Conservation (phyloP, 2,329 filamentous ascomycete genomes). For the Apiospora marii region DNA sequence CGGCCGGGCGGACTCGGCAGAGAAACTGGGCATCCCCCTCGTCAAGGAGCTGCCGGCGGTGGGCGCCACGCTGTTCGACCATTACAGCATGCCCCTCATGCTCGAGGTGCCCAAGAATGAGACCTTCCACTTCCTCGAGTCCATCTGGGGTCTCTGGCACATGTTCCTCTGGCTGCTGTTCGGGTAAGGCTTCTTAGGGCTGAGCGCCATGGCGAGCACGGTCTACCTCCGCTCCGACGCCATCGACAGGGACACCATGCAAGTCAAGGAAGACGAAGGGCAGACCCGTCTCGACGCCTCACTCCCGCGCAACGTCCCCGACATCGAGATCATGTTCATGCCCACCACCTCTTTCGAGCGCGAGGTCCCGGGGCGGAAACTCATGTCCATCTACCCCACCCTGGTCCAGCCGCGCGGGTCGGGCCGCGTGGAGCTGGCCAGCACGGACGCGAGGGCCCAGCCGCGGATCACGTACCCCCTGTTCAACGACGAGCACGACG, state of each 20-base stretch:
- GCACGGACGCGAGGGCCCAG: constrained; percentile 24
- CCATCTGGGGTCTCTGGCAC: constrained; percentile 37
- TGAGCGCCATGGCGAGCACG: background rate
- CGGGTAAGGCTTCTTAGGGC: constrained; percentile 37
- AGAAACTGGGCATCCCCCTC: constrained; percentile 34
- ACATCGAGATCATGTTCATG: constrained; percentile 31
- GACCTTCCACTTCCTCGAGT: constrained; percentile 35
- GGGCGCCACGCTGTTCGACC: constrained; percentile 40
- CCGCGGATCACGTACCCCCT: constrained; percentile 24
- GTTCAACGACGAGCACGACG: background rate
- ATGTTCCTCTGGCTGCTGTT: constrained; percentile 41
- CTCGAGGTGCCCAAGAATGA: constrained; percentile 38
- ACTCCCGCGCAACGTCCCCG: constrained; percentile 25
- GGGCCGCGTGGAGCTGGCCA: constrained; percentile 28
- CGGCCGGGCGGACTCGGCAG: constrained; percentile 36
- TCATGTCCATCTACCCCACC: constrained; percentile 28
- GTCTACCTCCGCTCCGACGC: background rate
- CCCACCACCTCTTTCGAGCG: constrained; percentile 26
- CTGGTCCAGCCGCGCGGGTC: constrained; percentile 25
- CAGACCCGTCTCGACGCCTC: background rate
- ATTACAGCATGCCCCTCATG: constrained; percentile 38
- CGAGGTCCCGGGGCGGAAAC: constrained; percentile 17
- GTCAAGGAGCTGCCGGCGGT: constrained; percentile 38
- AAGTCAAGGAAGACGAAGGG: background rate
- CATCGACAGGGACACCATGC: background rate